These are phyloP conservation scores for Magnusiomyces suaveolens DNA, from an alignment of 1,139 yeast genomes.

Conservation along the genomic window DNA sequence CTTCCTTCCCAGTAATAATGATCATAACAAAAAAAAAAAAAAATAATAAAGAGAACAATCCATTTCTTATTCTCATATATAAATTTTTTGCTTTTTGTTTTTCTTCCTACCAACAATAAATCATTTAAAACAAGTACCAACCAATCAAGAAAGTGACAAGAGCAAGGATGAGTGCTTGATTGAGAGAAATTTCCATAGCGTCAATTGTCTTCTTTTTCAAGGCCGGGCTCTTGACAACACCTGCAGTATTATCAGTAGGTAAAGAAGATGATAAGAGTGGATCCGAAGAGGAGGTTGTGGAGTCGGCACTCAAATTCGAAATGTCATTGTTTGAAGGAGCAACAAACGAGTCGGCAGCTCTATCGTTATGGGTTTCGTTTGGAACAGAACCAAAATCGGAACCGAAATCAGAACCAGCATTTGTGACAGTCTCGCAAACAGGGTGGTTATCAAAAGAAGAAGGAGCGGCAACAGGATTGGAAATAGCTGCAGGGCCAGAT, in stretches of 20 bases:
- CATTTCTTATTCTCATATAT: neutral
- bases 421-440: neutral
- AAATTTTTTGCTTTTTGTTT: neutral
- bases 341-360: neutral
- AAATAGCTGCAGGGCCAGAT: neutral
- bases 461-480: neutral
- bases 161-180: neutral
- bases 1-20: too few species aligned
- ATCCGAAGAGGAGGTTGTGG: neutral
- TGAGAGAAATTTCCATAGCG: slow-evolving; percentile 2
- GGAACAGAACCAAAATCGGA: neutral
- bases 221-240: neutral
- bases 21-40: neutral
- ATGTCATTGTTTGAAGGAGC: neutral
- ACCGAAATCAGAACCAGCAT: neutral
- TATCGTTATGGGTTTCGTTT: neutral
- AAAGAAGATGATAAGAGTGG: neutral
- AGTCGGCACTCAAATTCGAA: neutral
- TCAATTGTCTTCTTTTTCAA: neutral
- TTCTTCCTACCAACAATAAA: neutral
- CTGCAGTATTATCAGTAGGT: neutral
- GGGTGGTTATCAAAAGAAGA: neutral
- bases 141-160: slow-evolving; percentile 6
- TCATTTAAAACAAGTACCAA: slow-evolving; percentile 4
- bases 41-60: neutral